Base-by-base conservation (phyloP, 306 rosid species). In the Medicago ruthenica region DNA sequence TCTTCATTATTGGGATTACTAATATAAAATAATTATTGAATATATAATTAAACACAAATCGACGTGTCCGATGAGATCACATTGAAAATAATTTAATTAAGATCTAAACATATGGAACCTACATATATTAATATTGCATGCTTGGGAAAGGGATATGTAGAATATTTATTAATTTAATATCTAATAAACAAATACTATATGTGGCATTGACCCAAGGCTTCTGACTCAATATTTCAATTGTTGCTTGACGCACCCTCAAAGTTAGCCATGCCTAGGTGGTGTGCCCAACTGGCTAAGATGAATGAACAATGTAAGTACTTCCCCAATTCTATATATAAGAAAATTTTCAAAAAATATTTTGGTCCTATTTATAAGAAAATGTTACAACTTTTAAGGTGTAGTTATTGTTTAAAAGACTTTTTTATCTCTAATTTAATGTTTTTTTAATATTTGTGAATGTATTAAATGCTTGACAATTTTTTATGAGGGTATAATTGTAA, bases 1-100 rank as follows among this genome's bases (percentile, higher is more conserved):
- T 40, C 71, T 79, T n/a, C 76, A 83, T 83, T 83, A 79, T 83
- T 75, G 78, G 47, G 86, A 75, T 79, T 71, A 79, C 55, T 83
- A 73, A 67, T 77, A 47, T 27, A 82, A 37, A 50, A 14, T 60
- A 73, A 73, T 67, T 60, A 79, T 79, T 75, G 81, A 83, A 70
- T 55, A 61, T 61, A 40, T 65, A 39, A 37, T 62, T 74, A 69
- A 74, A 79, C 75, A 51, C 31, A 59, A 9, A 60, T 71, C 76
- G 83, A 76, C 68, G 71, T 66, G 36, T 62, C 27, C 78, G 67
- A 79, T 83, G 81, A 47, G 75, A 79, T 83, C 78, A 83, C 66
- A 63, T 79, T 70, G 67, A 79, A 83, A 75, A 70, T 75, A 36
- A 70, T 62, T 54, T 75, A 79, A 65, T 54, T 75, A 79, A 65